Evolutionary conservation across 352 stramenopile species (phyloP).

Genomic region (Globisporangium apiculatum): DNA sequence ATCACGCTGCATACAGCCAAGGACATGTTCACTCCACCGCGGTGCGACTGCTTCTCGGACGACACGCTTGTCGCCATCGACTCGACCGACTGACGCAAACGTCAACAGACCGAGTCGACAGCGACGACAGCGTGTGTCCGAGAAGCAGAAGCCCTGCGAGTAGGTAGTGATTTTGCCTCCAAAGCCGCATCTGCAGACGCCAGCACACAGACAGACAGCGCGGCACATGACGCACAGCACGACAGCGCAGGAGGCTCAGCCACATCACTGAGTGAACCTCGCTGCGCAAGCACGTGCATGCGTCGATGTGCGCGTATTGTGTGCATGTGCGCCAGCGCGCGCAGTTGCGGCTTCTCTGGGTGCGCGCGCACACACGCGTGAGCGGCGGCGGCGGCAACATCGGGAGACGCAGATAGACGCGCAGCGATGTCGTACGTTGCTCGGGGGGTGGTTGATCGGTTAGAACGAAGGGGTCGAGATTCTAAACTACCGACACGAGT

Average conservation of each 20-base stretch:
- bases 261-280: no score
- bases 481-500: constrained; percentile 7
- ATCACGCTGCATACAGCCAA: constrained; percentile 47
- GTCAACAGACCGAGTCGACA: background rate
- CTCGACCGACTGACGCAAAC: background rate
- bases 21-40: constrained; percentile 33
- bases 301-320: background rate
- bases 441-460: constrained; percentile 23
- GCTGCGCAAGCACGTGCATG: background rate
- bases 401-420: background rate
- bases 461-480: constrained; percentile 32
- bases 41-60: constrained; percentile 5
- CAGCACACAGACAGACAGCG: background rate
- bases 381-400: background rate
- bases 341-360: constrained; percentile 15
- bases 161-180: constrained; percentile 44
- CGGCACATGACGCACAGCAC: background rate
- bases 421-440: constrained; percentile 25
- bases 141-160: constrained; percentile 11
- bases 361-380: background rate
- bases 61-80: constrained; percentile 10
- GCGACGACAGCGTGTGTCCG: no score
- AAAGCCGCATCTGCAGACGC: constrained; percentile 43
- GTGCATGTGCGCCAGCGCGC: background rate
- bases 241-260: background rate